phyloP scores from a whole-genome alignment of 805 yeast genomes.

The Pichia heedii region DNA sequence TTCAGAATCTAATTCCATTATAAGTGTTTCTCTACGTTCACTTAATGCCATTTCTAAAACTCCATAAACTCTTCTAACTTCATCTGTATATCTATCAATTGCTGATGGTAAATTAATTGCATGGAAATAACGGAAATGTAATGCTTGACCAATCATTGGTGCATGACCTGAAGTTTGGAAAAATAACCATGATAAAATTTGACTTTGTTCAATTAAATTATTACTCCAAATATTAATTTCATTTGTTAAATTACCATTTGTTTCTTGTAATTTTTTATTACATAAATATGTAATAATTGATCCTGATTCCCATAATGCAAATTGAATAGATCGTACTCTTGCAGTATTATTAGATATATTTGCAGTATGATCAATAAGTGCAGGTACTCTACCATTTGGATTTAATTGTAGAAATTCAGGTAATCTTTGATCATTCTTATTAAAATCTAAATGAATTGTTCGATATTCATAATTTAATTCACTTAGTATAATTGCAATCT shows the following conservation, averaged over 20 bases:
- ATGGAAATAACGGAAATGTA: conserved; percentile 89
- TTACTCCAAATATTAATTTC: conserved; percentile 54
- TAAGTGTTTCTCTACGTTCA: conserved; percentile 80
- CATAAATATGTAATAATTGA: conserved; percentile 81
- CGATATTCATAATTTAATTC: conserved; percentile 74
- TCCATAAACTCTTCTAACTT: conserved; percentile 86
- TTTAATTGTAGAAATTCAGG: conserved; percentile 91
- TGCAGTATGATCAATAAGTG: conserved; percentile 72
- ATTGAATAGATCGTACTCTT: conserved; percentile 37
- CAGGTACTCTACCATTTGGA: conserved; percentile 95
- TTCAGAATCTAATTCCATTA: conserved; percentile 81
- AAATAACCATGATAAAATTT: conserved; percentile 80
- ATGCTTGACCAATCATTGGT: conserved; percentile 97
- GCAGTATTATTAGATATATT: neutral
- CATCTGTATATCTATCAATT: conserved; percentile 83
- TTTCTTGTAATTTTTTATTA: conserved; percentile 53
- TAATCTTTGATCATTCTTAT: conserved; percentile 82
- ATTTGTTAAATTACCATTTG: conserved; percentile 46
- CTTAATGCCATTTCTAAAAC: conserved; percentile 94
- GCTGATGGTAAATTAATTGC: conserved; percentile 80
- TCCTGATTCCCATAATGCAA: conserved; percentile 91
- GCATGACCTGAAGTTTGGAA: conserved; percentile 97
- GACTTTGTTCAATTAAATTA: conserved; percentile 70
- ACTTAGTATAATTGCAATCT: conserved; percentile 82
- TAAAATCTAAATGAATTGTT: conserved; percentile 80